Percentiles rank a stretch among this genome's conserved stretches.
phyloP scores from a whole-genome alignment of 2,329 filamentous ascomycete genomes.

The Aspergillus sp. region DNA sequence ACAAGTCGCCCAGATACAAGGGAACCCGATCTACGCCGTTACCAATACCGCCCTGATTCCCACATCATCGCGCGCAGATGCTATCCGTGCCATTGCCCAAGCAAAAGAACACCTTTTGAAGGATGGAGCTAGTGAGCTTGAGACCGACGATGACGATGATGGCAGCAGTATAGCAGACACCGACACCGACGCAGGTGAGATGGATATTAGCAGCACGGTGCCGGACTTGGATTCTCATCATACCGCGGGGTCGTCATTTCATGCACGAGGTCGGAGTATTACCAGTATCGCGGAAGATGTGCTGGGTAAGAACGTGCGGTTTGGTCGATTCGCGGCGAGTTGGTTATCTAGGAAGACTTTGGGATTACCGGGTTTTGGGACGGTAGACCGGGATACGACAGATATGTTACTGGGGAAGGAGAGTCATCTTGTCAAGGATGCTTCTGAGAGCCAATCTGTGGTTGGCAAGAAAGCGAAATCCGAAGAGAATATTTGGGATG shows the following conservation, averaged over 20 bases:
- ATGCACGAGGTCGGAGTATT: constrained; percentile 26
- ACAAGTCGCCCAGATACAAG: constrained; percentile 80
- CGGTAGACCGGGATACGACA: constrained; percentile 48
- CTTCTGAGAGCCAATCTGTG: background rate
- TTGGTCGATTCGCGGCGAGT: constrained; percentile 79
- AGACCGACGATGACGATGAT: constrained; percentile 11
- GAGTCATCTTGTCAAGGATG: background rate
- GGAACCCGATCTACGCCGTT: constrained; percentile 75
- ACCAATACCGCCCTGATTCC: constrained; percentile 90
- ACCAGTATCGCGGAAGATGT: constrained; percentile 78
- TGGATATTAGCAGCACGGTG: constrained; percentile 21
- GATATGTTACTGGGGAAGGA: constrained; percentile 16
- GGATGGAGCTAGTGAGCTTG: constrained; percentile 27
- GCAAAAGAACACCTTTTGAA: constrained; percentile 44
- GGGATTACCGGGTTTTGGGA: constrained; percentile 65
- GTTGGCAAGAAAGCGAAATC: constrained; percentile 4
- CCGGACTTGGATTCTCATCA: constrained; percentile 14
- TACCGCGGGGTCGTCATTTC: constrained; percentile 11
- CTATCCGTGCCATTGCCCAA: constrained; percentile 61
- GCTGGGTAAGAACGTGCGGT: constrained; percentile 71
- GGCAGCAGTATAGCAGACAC: constrained; percentile 19
- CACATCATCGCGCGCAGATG: constrained; percentile 67
- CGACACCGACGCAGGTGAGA: constrained; percentile 21
- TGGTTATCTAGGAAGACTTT: constrained; percentile 88
- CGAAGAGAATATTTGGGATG: background rate